phyloP scores from a whole-genome alignment of 2,329 filamentous ascomycete species.

The Rugonectria rugulosa region DNA sequence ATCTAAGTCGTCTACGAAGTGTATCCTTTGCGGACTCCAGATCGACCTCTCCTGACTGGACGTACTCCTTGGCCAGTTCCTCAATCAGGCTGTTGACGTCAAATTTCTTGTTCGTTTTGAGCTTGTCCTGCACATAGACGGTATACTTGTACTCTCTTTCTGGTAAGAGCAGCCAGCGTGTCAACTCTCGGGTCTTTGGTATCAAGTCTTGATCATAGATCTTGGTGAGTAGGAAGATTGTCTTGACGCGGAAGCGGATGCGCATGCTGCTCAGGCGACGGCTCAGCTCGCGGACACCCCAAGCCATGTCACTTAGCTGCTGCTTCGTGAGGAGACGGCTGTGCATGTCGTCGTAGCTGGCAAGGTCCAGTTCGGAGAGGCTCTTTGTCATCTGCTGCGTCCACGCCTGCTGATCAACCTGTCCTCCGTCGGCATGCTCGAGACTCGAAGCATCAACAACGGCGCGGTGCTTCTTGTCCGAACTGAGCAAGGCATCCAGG shows the following conservation, averaged over 20 bases:
- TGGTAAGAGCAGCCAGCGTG: conserved; percentile 80
- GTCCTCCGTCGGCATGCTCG: conserved; percentile 55
- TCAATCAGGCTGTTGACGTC: conserved; percentile 73
- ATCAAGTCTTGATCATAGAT: conserved; percentile 86
- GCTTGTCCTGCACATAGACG: conserved; percentile 82
- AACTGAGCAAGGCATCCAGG: conserved; percentile 28
- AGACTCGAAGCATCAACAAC: conserved; percentile 51
- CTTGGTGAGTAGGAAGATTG: conserved; percentile 90
- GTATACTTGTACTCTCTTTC: conserved; percentile 73
- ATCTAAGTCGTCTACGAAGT: conserved; percentile 68
- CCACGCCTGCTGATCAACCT: conserved; percentile 66
- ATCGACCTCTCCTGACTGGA: conserved; percentile 45
- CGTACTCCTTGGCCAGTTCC: conserved; percentile 60
- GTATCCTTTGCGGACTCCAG: conserved; percentile 44
- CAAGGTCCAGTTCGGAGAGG: conserved; percentile 51
- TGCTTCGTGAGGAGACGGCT: conserved; percentile 90
- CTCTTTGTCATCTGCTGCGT: conserved; percentile 55
- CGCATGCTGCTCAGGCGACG: conserved; percentile 85
- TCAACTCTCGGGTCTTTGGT: conserved; percentile 76
- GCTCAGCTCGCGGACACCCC: conserved; percentile 90
- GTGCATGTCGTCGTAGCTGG: conserved; percentile 51
- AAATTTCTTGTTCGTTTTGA: conserved; percentile 76
- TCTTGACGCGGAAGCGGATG: conserved; percentile 81
- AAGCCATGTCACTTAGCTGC: conserved; percentile 95
- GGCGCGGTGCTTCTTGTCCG: conserved; percentile 35